phyloP scores from a whole-genome alignment of 164 flowering plant genomes.

The Chloranthus sessilifolius region DNA sequence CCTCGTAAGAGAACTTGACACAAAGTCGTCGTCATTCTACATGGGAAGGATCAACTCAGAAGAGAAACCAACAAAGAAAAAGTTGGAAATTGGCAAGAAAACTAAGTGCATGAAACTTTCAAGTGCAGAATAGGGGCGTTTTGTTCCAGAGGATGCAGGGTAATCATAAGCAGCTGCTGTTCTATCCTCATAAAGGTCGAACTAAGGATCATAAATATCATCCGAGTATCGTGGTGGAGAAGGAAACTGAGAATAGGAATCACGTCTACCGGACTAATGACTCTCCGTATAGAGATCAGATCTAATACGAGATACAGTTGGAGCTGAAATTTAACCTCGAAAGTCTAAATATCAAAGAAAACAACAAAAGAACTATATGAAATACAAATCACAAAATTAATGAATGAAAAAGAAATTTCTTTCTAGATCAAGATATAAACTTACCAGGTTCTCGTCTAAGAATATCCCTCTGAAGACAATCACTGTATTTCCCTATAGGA shows the following conservation, averaged over 20 bases:
- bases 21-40: constrained; percentile 15
- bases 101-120: constrained; percentile 12
- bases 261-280: constrained; percentile 14
- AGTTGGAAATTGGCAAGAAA: background rate
- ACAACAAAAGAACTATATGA: constrained; percentile 2
- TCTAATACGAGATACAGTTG: constrained; percentile 8
- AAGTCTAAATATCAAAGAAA: constrained; percentile 7
- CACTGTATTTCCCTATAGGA: constrained; percentile 12
- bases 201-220: constrained; percentile 16
- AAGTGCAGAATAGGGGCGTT: constrained; percentile 18
- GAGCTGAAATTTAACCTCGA: constrained; percentile 11
- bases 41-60: background rate
- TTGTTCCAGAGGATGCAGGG: constrained; percentile 14
- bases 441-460: constrained; percentile 16
- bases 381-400: background rate
- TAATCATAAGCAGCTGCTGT: constrained; percentile 10
- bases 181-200: constrained; percentile 15
- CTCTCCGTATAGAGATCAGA: constrained; percentile 17
- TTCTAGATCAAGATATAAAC: constrained; percentile 4
- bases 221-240: constrained; percentile 17
- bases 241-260: constrained; percentile 9
- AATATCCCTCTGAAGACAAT: constrained; percentile 13
- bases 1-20: constrained; percentile 20
- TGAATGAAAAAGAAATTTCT: background rate
- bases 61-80: background rate